These are phyloP conservation scores for Posidonia australis DNA, from an alignment of 106 monocot genomes.

Conservation along the genomic window DNA sequence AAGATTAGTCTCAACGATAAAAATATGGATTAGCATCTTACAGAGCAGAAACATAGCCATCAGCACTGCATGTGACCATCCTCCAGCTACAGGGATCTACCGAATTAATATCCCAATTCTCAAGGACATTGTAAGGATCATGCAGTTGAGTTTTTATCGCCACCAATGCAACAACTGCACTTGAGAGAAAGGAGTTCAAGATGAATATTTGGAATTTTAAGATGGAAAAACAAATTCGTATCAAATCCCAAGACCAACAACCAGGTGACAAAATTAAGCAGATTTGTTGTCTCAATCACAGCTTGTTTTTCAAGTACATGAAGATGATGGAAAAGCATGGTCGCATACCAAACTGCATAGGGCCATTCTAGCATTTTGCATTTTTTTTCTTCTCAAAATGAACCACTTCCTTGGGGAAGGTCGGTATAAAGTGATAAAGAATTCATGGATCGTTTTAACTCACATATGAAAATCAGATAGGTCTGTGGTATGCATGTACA, in stretches of 20 bases:
- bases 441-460: too few relatives aligned
- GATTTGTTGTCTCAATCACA: too few relatives aligned
- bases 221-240: neutral
- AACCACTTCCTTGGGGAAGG: too few relatives aligned
- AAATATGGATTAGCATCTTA: constrained; percentile 19
- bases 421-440: too few relatives aligned
- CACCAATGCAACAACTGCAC: constrained; percentile 80
- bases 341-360: too few relatives aligned
- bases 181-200: neutral
- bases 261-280: too few relatives aligned
- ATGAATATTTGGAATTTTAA: neutral
- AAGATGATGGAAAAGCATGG: too few relatives aligned
- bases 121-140: constrained; percentile 80
- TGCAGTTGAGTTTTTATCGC: constrained; percentile 66
- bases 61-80: constrained; percentile 84
- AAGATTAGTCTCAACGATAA: neutral
- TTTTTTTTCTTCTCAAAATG: too few relatives aligned
- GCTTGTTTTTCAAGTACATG: too few relatives aligned
- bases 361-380: too few relatives aligned
- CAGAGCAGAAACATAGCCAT: constrained; percentile 87
- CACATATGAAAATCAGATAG: too few relatives aligned
- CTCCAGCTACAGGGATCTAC: constrained; percentile 99
- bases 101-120: constrained; percentile 93
- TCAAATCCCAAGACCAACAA: neutral
- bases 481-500: too few relatives aligned